Conservation (phyloP, 192 early-diverging fungal species). For the Chytriomyces confervae region DNA sequence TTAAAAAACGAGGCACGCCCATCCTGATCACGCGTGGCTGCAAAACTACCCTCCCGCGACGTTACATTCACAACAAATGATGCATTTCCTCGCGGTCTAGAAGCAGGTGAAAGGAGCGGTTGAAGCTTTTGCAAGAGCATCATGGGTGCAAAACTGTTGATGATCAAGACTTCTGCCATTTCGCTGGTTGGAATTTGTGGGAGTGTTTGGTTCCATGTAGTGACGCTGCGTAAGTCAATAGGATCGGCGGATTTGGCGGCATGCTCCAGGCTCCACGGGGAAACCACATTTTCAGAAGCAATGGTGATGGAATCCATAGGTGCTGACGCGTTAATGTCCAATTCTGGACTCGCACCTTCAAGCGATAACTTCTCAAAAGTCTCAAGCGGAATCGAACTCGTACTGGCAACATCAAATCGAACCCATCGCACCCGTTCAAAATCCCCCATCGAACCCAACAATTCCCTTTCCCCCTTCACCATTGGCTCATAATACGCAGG, state of each 20-base stretch:
- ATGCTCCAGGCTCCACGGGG: not conserved
- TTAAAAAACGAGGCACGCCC: conserved; percentile 2
- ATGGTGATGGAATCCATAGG: not conserved
- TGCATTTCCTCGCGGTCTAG: not conserved
- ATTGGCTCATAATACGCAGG: conserved; percentile 27
- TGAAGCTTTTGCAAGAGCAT: conserved; percentile 21
- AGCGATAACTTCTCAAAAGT: not conserved
- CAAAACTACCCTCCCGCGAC: conserved; percentile 35
- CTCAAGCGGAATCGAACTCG: not conserved
- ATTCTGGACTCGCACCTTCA: not conserved
- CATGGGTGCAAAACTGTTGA: conserved; percentile 19
- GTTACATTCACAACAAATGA: conserved; percentile 34
- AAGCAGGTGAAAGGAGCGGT: not conserved
- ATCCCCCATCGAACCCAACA: not conserved
- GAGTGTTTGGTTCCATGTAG: conserved; percentile 23
- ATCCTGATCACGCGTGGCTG: conserved; percentile 12
- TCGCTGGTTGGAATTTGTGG: conserved; percentile 17
- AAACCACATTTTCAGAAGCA: not conserved
- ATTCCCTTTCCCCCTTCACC: conserved; percentile 28
- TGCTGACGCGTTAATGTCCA: not conserved
- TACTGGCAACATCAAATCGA: not conserved
- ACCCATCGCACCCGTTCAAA: not conserved
- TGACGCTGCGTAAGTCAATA: conserved; percentile 8
- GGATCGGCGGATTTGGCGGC: conserved; percentile 3
- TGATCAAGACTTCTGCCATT: conserved; percentile 28